These are phyloP conservation scores for Prunus mongolica DNA, from an alignment of 306 rosid species.

Conservation along the genomic window DNA sequence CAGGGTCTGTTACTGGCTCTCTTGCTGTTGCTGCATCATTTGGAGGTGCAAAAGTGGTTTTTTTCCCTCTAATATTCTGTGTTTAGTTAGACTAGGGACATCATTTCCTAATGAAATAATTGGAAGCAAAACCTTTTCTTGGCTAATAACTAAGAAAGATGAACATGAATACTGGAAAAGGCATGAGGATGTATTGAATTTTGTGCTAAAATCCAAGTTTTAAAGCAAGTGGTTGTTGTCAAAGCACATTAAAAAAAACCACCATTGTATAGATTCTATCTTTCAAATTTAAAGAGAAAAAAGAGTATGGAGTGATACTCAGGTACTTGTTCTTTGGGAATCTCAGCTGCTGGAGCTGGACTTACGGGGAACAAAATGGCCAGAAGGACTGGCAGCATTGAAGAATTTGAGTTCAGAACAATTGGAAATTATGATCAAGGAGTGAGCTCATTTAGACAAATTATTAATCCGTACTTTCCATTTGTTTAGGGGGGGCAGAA, in stretches of 20 bases:
- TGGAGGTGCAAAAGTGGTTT: conserved; percentile 20
- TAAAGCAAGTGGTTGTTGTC: background rate
- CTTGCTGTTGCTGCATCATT: conserved; percentile 28
- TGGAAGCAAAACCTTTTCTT: background rate
- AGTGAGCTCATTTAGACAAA: conserved; percentile 35
- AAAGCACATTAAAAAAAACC: background rate
- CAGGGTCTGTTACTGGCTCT: conserved; percentile 26
- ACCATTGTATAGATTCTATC: background rate
- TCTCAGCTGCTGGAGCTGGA: conserved; percentile 57
- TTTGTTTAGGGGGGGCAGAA: background rate
- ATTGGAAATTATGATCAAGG: conserved; percentile 39
- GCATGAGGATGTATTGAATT: background rate
- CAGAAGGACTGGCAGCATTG: conserved; percentile 50
- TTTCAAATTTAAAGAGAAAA: background rate
- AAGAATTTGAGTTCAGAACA: conserved; percentile 57
- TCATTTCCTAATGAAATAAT: background rate
- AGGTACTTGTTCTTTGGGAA: conserved; percentile 22
- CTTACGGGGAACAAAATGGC: conserved; percentile 64
- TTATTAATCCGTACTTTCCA: background rate
- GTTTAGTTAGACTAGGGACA: background rate
- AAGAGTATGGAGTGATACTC: background rate
- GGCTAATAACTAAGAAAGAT: background rate
- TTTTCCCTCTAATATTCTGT: background rate
- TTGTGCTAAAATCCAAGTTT: too few relatives aligned
- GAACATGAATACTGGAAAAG: background rate